Evolutionary conservation across 768 basidiomycete genomes (phyloP).

Genomic region (Postia placenta): DNA sequence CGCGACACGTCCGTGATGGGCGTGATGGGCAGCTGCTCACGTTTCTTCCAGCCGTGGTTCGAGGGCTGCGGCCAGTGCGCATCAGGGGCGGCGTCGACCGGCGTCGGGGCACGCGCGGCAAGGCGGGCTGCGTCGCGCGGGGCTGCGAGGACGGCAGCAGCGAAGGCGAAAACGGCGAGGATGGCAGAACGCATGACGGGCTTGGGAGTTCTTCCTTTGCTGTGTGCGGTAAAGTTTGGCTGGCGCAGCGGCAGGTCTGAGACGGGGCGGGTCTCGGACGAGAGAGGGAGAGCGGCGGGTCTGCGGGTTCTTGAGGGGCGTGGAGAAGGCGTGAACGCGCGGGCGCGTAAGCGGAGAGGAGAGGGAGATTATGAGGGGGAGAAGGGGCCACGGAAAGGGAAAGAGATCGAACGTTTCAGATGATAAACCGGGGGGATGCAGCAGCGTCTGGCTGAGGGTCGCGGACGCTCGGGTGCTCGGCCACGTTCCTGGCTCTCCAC

Average conservation of each 20-base stretch:
- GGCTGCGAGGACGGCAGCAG: conserved; percentile 1
- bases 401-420: neutral
- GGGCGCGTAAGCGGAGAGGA: neutral
- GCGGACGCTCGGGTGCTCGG: too few species aligned
- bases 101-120: neutral
- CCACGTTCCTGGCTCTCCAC: neutral
- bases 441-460: neutral
- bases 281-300: neutral
- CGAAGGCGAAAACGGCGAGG: conserved; percentile 7
- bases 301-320: neutral
- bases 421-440: neutral
- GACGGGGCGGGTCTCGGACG: neutral
- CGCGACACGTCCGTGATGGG: conserved; percentile 6
- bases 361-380: neutral
- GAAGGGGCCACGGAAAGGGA: neutral
- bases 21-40: conserved; percentile 12
- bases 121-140: neutral
- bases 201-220: too few species aligned
- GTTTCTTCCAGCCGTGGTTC: conserved; percentile 7
- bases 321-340: neutral
- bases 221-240: too few species aligned
- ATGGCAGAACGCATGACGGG: conserved; percentile 11
- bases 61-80: conserved; percentile 11
- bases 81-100: neutral
- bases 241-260: neutral